Evolutionary conservation across 129 eudicot genomes (phyloP).

Genomic region (Smallanthus sonchifolius): DNA sequence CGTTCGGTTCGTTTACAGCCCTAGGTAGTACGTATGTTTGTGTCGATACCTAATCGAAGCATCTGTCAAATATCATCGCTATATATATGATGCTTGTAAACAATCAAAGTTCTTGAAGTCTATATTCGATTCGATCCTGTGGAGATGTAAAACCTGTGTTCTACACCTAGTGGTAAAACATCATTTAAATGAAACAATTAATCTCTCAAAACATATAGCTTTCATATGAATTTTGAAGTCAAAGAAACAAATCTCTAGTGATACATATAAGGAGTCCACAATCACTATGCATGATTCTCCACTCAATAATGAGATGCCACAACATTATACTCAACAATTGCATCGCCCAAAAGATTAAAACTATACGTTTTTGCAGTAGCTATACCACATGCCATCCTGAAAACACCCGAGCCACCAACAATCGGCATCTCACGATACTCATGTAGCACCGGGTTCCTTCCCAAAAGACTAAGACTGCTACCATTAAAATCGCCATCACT

Average conservation of each 20-base stretch:
- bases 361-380: constrained; percentile 36
- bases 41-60: too few species aligned
- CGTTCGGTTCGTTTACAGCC: too few species aligned
- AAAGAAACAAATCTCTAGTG: background rate
- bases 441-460: constrained; percentile 33
- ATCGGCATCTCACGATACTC: constrained; percentile 54
- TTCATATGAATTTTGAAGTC: too few species aligned
- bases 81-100: too few species aligned
- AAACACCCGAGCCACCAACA: constrained; percentile 51
- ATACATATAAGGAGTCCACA: background rate
- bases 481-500: constrained; percentile 38
- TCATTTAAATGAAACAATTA: too few species aligned
- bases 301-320: constrained; percentile 32
- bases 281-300: background rate
- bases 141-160: too few species aligned
- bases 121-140: too few species aligned
- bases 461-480: constrained; percentile 42
- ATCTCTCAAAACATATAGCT: too few species aligned
- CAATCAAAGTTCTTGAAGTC: too few species aligned
- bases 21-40: too few species aligned
- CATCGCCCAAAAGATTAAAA: constrained; percentile 27
- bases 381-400: constrained; percentile 49
- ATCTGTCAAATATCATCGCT: too few species aligned
- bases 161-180: too few species aligned
- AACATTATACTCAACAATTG: constrained; percentile 36